Base-by-base conservation (phyloP, 2,329 filamentous ascomycete genomes). In the Corynespora cassiicola region DNA sequence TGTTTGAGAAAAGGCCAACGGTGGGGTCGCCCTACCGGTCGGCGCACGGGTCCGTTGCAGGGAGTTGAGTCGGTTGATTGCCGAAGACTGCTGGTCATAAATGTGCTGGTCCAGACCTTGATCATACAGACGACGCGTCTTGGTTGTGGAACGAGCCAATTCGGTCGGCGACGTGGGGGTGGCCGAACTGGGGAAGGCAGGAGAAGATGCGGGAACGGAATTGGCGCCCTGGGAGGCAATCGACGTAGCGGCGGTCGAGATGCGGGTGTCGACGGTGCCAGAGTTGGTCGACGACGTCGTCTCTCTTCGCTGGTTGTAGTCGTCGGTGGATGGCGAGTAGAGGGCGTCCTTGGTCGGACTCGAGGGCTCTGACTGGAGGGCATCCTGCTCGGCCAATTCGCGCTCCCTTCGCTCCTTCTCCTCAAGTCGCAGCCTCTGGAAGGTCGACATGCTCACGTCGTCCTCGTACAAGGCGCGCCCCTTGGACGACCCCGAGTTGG, bases 231-330 rank as follows among this genome's bases (percentile, higher is more conserved):
- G 88, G 0, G 90, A 95, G n/a, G 85, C 82, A 33, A 95, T 75
- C 0, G 92, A 96, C 0, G 90, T 96, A 3, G 90, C 90, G 6
- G 90, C 88, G 1, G 91, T 96, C 0, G 92, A 96, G 38, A 82
- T 85, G 18, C 88, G 84, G 24, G 56, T 57, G 27, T 84, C 79
- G 0, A 82, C 84, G 5, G 83, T 86, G 5, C 75, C 78, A 0
- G 90, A 94, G 6, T 84, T 86, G 0, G 88, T 95, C 0, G 92
- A 96, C 2, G 87, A 94, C n/a, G 75, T 75, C 0, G 90, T 96
- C 50, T 90, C 90, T 17, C 91, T 79, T 50, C 92, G 88, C 45
- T 80, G 81, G 54, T 86, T 86, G 60, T 86, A 90, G 14, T 80
- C 81, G 1, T 77, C 76, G 2, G 80, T 76, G 7, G 78, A 75